These are phyloP conservation scores for Podaxis sp. DNA, from an alignment of 768 basidiomycete species.

Conservation along the genomic window DNA sequence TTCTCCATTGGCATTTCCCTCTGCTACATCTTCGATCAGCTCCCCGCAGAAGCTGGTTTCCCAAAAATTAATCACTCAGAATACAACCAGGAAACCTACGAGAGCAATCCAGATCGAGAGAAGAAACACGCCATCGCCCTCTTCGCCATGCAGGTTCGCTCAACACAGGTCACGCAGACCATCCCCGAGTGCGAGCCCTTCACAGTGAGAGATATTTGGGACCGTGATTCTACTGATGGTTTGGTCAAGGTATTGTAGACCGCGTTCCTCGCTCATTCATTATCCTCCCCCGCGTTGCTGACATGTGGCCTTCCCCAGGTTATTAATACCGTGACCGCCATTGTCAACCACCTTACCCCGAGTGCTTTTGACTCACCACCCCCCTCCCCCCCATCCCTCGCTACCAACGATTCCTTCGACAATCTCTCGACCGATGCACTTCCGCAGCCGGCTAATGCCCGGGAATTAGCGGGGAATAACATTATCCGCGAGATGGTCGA, in stretches of 20 bases:
- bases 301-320: conserved; percentile 48
- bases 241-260: conserved; percentile 82
- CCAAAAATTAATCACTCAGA: conserved; percentile 59
- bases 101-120: conserved; percentile 71
- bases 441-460: conserved; percentile 48
- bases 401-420: conserved; percentile 60
- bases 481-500: conserved; percentile 88
- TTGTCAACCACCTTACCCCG: conserved; percentile 73
- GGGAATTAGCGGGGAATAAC: conserved; percentile 69
- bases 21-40: conserved; percentile 94
- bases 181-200: conserved; percentile 78
- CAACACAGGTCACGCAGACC: conserved; percentile 54
- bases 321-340: conserved; percentile 81
- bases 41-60: conserved; percentile 63
- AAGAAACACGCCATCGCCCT: conserved; percentile 90
- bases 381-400: conserved; percentile 53
- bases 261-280: conserved; percentile 8
- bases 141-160: conserved; percentile 86
- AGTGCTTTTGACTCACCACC: conserved; percentile 65
- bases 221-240: conserved; percentile 88
- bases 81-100: conserved; percentile 64
- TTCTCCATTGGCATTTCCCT: conserved; percentile 92
- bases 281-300: conserved; percentile 8
- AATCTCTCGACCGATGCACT: conserved; percentile 48
- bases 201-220: conserved; percentile 89